Evolutionary conservation across 331 rosid genomes (phyloP).

Genomic region (Cucumis variabilis): DNA sequence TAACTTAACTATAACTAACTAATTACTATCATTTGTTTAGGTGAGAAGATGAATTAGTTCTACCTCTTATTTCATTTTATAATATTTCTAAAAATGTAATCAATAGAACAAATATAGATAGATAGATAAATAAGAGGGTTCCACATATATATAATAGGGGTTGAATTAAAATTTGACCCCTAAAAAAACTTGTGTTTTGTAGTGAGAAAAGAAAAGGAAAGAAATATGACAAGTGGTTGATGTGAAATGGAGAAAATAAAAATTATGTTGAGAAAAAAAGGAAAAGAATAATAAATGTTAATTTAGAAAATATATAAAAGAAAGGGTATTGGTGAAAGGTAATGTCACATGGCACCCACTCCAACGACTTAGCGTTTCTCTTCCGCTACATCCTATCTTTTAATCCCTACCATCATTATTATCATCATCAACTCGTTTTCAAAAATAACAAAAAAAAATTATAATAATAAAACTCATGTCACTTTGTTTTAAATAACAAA

Average conservation of each 20-base stretch:
- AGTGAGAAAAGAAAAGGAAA: not conserved
- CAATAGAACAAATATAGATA: too few relatives aligned
- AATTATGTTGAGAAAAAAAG: not conserved
- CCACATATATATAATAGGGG: not conserved
- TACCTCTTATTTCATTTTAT: too few relatives aligned
- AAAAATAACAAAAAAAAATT: too few relatives aligned
- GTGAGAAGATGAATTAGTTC: too few relatives aligned
- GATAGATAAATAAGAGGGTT: not conserved
- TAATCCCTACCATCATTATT: not conserved
- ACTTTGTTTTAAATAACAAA: too few relatives aligned
- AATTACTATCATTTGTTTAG: too few relatives aligned
- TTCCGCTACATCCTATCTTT: not conserved
- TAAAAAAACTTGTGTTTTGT: not conserved
- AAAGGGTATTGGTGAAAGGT: not conserved
- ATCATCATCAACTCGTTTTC: too few relatives aligned
- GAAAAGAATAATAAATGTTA: not conserved
- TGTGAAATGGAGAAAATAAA: not conserved
- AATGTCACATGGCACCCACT: constrained; percentile 9
- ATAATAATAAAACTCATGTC: too few relatives aligned
- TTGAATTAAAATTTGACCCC: not conserved
- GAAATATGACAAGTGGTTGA: not conserved
- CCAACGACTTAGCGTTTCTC: not conserved
- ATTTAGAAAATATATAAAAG: too few relatives aligned
- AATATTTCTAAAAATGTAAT: too few relatives aligned
- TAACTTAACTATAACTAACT: too few relatives aligned